Evolutionary conservation across 192 early-diverging fungal species (phyloP).

Genomic region (Coemansia sp.): DNA sequence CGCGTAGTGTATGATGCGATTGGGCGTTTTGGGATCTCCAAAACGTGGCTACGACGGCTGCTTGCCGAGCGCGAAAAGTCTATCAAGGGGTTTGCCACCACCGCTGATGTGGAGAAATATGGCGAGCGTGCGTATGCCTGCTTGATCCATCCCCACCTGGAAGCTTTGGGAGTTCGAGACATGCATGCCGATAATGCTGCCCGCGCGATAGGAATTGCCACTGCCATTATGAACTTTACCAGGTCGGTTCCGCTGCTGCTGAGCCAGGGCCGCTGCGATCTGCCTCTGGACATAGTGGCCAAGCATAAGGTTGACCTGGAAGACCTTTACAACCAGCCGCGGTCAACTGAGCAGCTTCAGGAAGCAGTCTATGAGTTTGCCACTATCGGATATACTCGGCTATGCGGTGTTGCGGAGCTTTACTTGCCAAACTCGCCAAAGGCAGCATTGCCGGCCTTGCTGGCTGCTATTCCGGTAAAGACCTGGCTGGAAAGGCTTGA

Average conservation of each 20-base stretch:
- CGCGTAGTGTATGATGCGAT: conserved; percentile 64
- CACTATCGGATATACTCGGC: conserved; percentile 68
- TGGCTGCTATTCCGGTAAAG: conserved; percentile 69
- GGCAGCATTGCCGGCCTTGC: conserved; percentile 67
- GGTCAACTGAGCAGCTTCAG: conserved; percentile 57
- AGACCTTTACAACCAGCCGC: conserved; percentile 61
- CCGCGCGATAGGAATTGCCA: conserved; percentile 87
- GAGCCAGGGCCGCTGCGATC: conserved; percentile 64
- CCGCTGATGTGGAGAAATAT: conserved; percentile 80
- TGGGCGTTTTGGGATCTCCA: conserved; percentile 58
- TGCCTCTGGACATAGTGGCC: conserved; percentile 74
- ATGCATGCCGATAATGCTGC: conserved; percentile 85
- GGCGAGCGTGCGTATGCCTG: conserved; percentile 84
- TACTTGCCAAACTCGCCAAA: conserved; percentile 57
- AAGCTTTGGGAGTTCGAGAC: conserved; percentile 78
- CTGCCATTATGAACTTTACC: conserved; percentile 75
- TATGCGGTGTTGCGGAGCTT: conserved; percentile 70
- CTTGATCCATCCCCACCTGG: conserved; percentile 86
- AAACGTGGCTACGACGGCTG: conserved; percentile 78
- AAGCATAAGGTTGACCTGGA: conserved; percentile 80
- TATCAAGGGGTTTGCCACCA: conserved; percentile 65
- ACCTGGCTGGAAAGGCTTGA: conserved; percentile 76
- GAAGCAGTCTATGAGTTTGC: conserved; percentile 88
- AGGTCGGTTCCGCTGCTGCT: conserved; percentile 68
- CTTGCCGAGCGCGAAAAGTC: conserved; percentile 59